phyloP scores from a whole-genome alignment of 2,329 filamentous ascomycete species.

The Elsinoe arachidis region DNA sequence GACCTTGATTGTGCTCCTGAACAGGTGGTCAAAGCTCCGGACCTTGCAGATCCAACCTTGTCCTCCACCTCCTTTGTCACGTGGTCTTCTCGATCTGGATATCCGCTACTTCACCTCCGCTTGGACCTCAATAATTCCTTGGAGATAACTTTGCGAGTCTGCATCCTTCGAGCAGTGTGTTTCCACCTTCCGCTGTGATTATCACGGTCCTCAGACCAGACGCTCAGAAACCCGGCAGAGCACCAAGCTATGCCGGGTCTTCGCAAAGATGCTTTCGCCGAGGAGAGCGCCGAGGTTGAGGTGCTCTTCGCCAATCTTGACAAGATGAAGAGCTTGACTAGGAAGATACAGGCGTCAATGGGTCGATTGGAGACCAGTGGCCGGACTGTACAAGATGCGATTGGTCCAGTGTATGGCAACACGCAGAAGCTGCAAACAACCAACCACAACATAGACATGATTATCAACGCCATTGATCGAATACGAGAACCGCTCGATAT shows the following conservation, averaged over 20 bases:
- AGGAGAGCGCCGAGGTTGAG: conserved; percentile 61
- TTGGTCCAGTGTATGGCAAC: conserved; percentile 85
- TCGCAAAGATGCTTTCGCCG: conserved; percentile 51
- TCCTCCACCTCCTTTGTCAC: not conserved
- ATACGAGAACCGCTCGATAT: conserved; percentile 86
- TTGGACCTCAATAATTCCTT: too few species aligned
- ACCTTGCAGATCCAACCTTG: conserved; percentile 8
- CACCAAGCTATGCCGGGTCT: conserved; percentile 42
- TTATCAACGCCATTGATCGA: conserved; percentile 78
- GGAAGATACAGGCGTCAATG: conserved; percentile 87
- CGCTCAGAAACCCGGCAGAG: not conserved
- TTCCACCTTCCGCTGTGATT: not conserved
- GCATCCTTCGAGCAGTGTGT: not conserved
- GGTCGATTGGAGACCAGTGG: conserved; percentile 77
- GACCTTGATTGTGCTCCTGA: conserved; percentile 1
- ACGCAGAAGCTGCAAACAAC: conserved; percentile 83
- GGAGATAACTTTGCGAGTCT: not conserved
- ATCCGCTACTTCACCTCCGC: not conserved
- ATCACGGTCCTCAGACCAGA: not conserved
- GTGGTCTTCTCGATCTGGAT: not conserved
- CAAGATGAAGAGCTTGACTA: conserved; percentile 86
- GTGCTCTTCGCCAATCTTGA: conserved; percentile 64
- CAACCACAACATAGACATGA: conserved; percentile 77
- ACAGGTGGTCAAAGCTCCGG: conserved; percentile 2
- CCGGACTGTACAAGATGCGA: conserved; percentile 82